Evolutionary conservation across 2,329 filamentous ascomycete genomes (phyloP).

Genomic region (Penicillium sp.): DNA sequence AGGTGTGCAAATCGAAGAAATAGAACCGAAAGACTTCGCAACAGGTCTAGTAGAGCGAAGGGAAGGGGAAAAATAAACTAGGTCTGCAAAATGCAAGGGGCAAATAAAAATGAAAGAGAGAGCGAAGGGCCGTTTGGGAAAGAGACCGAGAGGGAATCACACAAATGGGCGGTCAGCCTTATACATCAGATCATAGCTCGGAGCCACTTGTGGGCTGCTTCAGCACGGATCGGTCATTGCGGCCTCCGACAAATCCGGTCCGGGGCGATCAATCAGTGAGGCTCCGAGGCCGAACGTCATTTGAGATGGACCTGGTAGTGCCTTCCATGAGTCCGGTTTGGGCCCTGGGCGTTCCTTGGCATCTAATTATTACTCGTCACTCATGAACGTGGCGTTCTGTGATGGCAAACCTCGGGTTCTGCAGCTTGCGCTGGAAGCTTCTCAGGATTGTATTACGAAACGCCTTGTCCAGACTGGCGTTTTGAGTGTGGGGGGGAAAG

Average conservation of each 20-base stretch:
- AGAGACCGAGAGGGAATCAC: background rate
- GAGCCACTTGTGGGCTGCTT: too few relatives aligned
- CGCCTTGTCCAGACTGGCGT: background rate
- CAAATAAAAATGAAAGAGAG: background rate
- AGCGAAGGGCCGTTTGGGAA: background rate
- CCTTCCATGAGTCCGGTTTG: background rate
- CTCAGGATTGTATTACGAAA: background rate
- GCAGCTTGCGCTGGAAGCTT: background rate
- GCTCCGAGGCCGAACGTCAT: conserved; percentile 4
- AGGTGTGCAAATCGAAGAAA: background rate
- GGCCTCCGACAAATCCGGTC: conserved; percentile 18
- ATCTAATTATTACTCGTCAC: background rate
- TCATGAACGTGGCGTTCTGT: background rate
- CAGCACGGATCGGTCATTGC: conserved; percentile 10
- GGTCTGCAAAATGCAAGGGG: conserved; percentile 8
- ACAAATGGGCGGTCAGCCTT: conserved; percentile 23
- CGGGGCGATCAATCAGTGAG: conserved; percentile 1
- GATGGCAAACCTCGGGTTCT: background rate
- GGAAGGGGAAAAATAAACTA: background rate
- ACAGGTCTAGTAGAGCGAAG: too few relatives aligned
- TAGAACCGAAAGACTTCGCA: background rate
- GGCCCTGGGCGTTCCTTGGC: background rate
- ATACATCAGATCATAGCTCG: conserved; percentile 6
- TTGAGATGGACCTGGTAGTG: background rate
- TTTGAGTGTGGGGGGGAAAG: background rate